Percentiles rank a stretch among this genome's conserved stretches.
phyloP scores from a whole-genome alignment of 1,139 yeast species.

The Magnusiomyces magnusii region DNA sequence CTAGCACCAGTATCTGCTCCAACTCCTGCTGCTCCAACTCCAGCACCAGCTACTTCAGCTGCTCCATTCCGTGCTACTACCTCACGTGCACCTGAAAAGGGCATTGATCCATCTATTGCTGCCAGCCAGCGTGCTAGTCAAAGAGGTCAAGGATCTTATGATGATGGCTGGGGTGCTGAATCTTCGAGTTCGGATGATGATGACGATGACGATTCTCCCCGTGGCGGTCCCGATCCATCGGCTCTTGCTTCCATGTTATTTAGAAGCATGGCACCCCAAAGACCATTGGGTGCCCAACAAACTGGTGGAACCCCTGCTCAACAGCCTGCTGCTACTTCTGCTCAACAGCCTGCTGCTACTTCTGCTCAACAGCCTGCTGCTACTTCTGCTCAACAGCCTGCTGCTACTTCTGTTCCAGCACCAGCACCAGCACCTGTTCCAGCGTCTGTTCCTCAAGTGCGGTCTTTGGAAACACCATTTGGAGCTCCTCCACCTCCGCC shows the following conservation, averaged over 20 bases:
- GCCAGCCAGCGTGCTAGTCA: conserved; percentile 50
- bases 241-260: conserved; percentile 55
- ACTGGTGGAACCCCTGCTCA: conserved; percentile 11
- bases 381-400: conserved; percentile 14
- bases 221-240: conserved; percentile 43
- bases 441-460: conserved; percentile 10
- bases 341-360: too few species aligned
- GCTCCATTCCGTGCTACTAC: conserved; percentile 10
- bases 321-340: conserved; percentile 18
- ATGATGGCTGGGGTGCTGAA: conserved; percentile 49
- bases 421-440: conserved; percentile 16
- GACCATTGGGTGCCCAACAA: conserved; percentile 14
- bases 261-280: conserved; percentile 51
- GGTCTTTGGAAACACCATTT: conserved; percentile 14
- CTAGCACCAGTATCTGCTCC: conserved; percentile 9
- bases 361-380: conserved; percentile 5
- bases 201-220: conserved; percentile 46
- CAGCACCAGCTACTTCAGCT: conserved; percentile 27
- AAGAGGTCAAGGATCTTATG: conserved; percentile 41
- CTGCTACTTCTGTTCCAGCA: conserved; percentile 10
- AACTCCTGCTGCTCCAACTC: conserved; percentile 13
- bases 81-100: conserved; percentile 17
- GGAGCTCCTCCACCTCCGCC: conserved; percentile 18
- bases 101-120: conserved; percentile 42
- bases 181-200: conserved; percentile 38